Conservation (phyloP, 208 protist species). For the Tritrichomonas musculus region DNA sequence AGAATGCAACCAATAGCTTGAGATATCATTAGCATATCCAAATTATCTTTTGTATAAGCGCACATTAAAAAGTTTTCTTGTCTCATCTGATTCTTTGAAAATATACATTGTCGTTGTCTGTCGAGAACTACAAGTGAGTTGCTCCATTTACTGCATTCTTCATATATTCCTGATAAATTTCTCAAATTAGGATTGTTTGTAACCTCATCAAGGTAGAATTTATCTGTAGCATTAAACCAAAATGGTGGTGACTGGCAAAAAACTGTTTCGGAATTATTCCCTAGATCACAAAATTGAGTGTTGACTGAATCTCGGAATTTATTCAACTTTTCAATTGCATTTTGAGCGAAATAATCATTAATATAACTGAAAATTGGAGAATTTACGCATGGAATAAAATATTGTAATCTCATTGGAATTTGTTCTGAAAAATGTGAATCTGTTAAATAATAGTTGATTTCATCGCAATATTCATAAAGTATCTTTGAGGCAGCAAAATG, state of each 20-base stretch:
- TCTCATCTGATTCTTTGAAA: background rate
- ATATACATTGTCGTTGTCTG: background rate
- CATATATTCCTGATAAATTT: background rate
- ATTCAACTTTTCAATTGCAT: background rate
- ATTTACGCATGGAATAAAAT: background rate
- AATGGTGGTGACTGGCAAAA: background rate
- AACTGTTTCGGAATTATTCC: background rate
- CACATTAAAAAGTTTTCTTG: background rate
- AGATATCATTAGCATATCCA: background rate
- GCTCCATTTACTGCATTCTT: too few species aligned
- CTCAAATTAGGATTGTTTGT: background rate
- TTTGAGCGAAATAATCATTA: background rate
- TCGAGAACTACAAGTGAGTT: background rate
- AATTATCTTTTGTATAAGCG: slow-evolving; percentile 2
- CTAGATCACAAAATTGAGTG: background rate
- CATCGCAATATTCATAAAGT: background rate
- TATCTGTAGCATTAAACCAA: background rate
- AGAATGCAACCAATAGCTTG: background rate
- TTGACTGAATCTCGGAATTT: background rate
- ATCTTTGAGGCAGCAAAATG: background rate
- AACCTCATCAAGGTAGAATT: background rate
- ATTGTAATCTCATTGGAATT: background rate
- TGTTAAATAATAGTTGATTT: background rate
- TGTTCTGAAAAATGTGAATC: too few species aligned
- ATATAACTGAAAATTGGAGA: background rate